Conservation (phyloP, 345 rosid genomes). For the Psidium friedrichsthalianum region DNA sequence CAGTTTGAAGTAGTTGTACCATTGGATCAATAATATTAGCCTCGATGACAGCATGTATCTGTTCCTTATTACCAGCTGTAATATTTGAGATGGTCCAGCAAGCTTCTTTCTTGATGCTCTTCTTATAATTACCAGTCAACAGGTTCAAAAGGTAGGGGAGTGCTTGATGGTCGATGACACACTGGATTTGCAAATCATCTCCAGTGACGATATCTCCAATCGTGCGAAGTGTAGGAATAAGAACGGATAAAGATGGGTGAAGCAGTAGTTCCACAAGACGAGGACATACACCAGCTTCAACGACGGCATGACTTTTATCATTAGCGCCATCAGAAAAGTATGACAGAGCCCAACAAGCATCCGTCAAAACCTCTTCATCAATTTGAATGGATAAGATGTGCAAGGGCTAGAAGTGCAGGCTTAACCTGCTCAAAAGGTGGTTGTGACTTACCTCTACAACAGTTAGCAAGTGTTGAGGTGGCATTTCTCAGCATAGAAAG, state of each 20-base stretch:
- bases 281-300: slow-evolving; percentile 35
- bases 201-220: slow-evolving; percentile 45
- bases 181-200: slow-evolving; percentile 37
- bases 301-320: slow-evolving; percentile 42
- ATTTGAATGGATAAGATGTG: slow-evolving; percentile 32
- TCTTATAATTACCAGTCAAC: slow-evolving; percentile 28
- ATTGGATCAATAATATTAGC: slow-evolving; percentile 31
- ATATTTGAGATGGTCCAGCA: slow-evolving; percentile 45
- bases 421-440: slow-evolving; percentile 40
- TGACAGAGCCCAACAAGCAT: slow-evolving; percentile 47
- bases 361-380: slow-evolving; percentile 42
- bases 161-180: slow-evolving; percentile 24
- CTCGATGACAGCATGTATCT: slow-evolving; percentile 35
- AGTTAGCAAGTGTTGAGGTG: slow-evolving; percentile 39
- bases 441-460: slow-evolving; percentile 41
- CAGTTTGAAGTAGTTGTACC: slow-evolving; percentile 39
- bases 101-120: slow-evolving; percentile 47
- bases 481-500: slow-evolving; percentile 46
- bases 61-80: slow-evolving; percentile 44
- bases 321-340: slow-evolving; percentile 43
- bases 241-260: slow-evolving; percentile 33
- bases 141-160: slow-evolving; percentile 29
- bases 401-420: slow-evolving; percentile 43
- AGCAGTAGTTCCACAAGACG: slow-evolving; percentile 30
- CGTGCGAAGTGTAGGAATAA: slow-evolving; percentile 41